Evolutionary conservation across 192 early-diverging fungal species (phyloP).

Genomic region (Podila minutissima): DNA sequence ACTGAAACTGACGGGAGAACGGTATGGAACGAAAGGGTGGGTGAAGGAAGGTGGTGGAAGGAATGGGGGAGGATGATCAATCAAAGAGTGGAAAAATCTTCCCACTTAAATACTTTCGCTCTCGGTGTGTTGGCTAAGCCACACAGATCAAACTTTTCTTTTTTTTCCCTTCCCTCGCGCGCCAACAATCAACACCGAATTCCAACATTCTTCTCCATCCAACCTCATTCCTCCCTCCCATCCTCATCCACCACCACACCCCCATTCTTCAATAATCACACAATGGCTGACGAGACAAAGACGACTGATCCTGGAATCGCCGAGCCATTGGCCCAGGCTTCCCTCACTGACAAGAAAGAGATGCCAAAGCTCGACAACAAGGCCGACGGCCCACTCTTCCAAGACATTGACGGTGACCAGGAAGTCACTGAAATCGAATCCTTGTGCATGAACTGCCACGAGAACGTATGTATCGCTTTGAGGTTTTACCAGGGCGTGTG

Average conservation of each 20-base stretch:
- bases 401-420: conserved; percentile 53
- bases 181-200: not conserved
- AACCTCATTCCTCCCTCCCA: not conserved
- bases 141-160: not conserved
- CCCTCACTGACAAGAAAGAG: conserved; percentile 28
- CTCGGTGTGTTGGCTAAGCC: not conserved
- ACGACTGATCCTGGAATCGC: conserved; percentile 35
- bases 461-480: conserved; percentile 64
- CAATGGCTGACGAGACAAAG: conserved; percentile 23
- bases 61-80: not conserved
- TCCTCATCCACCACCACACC: not conserved
- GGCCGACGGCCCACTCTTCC: conserved; percentile 49
- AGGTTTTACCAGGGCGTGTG: too few relatives aligned
- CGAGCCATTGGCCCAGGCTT: conserved; percentile 16
- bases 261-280: not conserved
- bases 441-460: conserved; percentile 90
- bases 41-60: conserved; percentile 6
- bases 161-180: not conserved
- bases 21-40: not conserved
- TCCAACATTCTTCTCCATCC: not conserved
- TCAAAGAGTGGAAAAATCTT: not conserved
- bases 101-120: conserved; percentile 1
- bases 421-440: conserved; percentile 85
- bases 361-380: conserved; percentile 1
- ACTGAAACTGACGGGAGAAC: not conserved